Evolutionary conservation across 495 filamentous ascomycete genomes (phyloP).

Genomic region (Xylaria cubensis): DNA sequence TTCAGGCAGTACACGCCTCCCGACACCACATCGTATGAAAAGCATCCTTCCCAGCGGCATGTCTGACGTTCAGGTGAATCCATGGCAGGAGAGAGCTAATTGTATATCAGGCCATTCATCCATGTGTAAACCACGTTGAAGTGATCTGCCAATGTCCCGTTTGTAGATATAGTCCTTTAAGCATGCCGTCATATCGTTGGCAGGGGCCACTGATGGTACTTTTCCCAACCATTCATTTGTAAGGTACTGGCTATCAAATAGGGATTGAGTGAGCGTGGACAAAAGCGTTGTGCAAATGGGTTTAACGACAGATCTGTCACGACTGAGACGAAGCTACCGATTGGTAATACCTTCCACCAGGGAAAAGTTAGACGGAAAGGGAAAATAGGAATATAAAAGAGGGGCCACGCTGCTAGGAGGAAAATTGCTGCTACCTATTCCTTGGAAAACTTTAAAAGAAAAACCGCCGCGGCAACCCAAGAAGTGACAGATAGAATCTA

Average conservation of each 20-base stretch:
- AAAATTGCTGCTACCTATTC: conserved; percentile 21
- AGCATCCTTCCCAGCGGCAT: conserved; percentile 25
- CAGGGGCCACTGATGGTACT: conserved; percentile 8
- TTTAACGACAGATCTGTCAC: conserved; percentile 5
- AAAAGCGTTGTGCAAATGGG: neutral
- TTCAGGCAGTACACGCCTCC: conserved; percentile 19
- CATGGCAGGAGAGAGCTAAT: conserved; percentile 20
- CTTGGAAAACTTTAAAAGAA: neutral
- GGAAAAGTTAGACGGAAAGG: neutral
- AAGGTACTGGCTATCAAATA: conserved; percentile 12
- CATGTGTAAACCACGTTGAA: conserved; percentile 19
- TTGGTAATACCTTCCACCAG: neutral
- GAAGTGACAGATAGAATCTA: conserved; percentile 2
- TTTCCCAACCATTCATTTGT: conserved; percentile 11
- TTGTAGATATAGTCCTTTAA: conserved; percentile 11
- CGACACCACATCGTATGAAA: neutral
- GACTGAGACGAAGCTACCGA: conserved; percentile 6
- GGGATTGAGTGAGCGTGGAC: conserved; percentile 22
- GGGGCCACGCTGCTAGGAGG: conserved; percentile 1
- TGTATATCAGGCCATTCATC: conserved; percentile 25
- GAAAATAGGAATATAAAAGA: neutral
- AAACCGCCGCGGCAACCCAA: neutral
- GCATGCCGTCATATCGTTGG: conserved; percentile 25
- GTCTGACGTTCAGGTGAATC: conserved; percentile 14
- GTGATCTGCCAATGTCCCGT: conserved; percentile 13